These are phyloP conservation scores for Irpex sp. DNA, from an alignment of 1,284 basidiomycete species.

Conservation along the genomic window DNA sequence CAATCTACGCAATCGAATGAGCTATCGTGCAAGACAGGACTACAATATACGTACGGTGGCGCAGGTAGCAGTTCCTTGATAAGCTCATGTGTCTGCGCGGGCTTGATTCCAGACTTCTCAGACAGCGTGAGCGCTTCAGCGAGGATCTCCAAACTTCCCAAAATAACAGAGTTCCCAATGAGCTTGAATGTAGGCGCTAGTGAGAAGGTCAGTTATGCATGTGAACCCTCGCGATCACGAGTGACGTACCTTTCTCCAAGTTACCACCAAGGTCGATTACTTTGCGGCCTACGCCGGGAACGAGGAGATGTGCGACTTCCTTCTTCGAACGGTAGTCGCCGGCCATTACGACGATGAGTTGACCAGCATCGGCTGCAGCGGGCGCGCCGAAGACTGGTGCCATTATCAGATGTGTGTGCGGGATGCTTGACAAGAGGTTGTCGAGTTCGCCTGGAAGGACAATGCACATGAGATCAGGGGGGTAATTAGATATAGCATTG, in stretches of 20 bases:
- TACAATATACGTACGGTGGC: slow-evolving; percentile 36
- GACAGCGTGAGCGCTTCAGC: slow-evolving; percentile 80
- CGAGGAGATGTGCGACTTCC: slow-evolving; percentile 66
- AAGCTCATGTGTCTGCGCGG: slow-evolving; percentile 27
- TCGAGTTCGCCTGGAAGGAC: slow-evolving; percentile 59
- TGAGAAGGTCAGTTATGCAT: not conserved
- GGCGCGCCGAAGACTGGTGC: slow-evolving; percentile 81
- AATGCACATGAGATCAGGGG: not conserved
- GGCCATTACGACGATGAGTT: slow-evolving; percentile 73
- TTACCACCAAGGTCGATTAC: slow-evolving; percentile 71
- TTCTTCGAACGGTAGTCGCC: slow-evolving; percentile 85
- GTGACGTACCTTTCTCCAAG: slow-evolving; percentile 59
- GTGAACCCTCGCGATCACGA: not conserved
- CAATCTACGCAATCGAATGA: slow-evolving; percentile 30
- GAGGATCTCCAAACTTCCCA: slow-evolving; percentile 72
- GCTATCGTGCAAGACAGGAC: slow-evolving; percentile 13
- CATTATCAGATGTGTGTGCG: slow-evolving; percentile 65
- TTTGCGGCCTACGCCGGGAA: slow-evolving; percentile 78
- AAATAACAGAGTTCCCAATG: slow-evolving; percentile 68
- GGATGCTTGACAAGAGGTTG: slow-evolving; percentile 53
- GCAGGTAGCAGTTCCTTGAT: slow-evolving; percentile 52
- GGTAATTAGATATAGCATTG: not conserved
- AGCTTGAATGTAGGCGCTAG: slow-evolving; percentile 75
- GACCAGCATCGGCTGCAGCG: slow-evolving; percentile 58
- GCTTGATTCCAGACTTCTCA: slow-evolving; percentile 78